Evolutionary conservation across 352 stramenopile species (phyloP).

Genomic region (Saprolegnia parasitica): DNA sequence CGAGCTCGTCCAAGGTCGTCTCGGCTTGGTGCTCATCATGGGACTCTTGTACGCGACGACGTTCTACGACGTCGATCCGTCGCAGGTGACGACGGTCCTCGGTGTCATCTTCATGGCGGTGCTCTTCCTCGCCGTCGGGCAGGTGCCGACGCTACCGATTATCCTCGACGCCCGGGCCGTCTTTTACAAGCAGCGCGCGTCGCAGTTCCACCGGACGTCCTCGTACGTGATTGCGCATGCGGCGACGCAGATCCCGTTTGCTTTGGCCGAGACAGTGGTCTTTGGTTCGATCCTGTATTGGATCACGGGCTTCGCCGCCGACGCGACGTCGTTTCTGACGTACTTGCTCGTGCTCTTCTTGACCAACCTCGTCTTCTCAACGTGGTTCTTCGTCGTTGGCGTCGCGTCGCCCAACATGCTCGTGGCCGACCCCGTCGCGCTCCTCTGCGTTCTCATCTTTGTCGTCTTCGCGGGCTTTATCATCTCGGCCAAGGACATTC

Average conservation of each 20-base stretch:
- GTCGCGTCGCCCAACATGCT: slow-evolving; percentile 39
- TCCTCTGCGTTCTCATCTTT: slow-evolving; percentile 44
- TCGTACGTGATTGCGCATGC: slow-evolving; percentile 69
- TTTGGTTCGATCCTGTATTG: slow-evolving; percentile 89
- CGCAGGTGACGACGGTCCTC: slow-evolving; percentile 58
- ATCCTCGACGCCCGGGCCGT: slow-evolving; percentile 69
- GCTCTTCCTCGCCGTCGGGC: slow-evolving; percentile 82
- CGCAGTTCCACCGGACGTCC: slow-evolving; percentile 83
- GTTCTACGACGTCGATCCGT: slow-evolving; percentile 57
- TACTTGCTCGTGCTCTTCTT: slow-evolving; percentile 68
- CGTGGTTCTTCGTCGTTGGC: slow-evolving; percentile 55
- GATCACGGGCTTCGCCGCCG: slow-evolving; percentile 69
- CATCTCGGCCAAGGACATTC: slow-evolving; percentile 48
- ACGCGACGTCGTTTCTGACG: slow-evolving; percentile 41
- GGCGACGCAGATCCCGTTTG: slow-evolving; percentile 48
- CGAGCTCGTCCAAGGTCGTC: slow-evolving; percentile 36
- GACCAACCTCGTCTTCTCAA: slow-evolving; percentile 60
- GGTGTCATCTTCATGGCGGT: slow-evolving; percentile 84
- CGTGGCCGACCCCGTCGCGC: slow-evolving; percentile 44
- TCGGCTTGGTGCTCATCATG: slow-evolving; percentile 39
- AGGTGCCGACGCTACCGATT: slow-evolving; percentile 69
- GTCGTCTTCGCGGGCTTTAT: slow-evolving; percentile 60
- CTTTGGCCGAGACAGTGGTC: slow-evolving; percentile 65
- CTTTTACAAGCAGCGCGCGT: slow-evolving; percentile 87
- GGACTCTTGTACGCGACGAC: slow-evolving; percentile 56